Evolutionary conservation across 1,139 yeast species (phyloP).

Genomic region (Kodamaea ohmeri): DNA sequence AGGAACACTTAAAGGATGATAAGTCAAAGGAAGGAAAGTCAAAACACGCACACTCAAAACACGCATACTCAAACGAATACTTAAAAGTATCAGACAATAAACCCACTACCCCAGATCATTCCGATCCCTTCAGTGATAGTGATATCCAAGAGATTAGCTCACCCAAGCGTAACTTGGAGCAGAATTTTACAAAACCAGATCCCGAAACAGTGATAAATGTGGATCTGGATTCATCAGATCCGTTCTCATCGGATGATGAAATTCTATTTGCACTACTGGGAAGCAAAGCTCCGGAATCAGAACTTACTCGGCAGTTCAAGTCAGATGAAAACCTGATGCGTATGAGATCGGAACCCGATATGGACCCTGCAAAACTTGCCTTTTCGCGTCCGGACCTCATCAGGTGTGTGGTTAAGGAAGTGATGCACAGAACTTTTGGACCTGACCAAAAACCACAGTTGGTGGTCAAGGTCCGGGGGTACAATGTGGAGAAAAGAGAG

Average conservation of each 20-base stretch:
- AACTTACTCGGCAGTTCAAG: neutral
- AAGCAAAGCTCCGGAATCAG: neutral
- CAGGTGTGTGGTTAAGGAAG: conserved; percentile 46
- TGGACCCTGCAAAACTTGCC: conserved; percentile 39
- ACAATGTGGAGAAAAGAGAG: neutral
- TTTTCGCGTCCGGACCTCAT: conserved; percentile 45
- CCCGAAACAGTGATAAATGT: neutral
- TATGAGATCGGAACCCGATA: conserved; percentile 1
- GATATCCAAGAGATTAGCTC: conserved; percentile 1
- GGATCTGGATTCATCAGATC: neutral
- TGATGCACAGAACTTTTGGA: conserved; percentile 32
- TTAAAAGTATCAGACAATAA: neutral
- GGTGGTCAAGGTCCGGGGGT: neutral
- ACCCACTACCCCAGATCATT: too few species aligned
- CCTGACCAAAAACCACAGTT: conserved; percentile 1
- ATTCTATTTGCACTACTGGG: neutral
- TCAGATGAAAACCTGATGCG: conserved; percentile 4
- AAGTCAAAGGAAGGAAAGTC: too few species aligned
- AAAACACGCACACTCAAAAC: too few species aligned
- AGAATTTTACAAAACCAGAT: neutral
- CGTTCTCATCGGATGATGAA: conserved; percentile 5
- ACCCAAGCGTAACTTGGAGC: neutral
- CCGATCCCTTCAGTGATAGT: conserved; percentile 10
- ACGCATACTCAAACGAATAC: neutral
- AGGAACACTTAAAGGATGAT: too few species aligned